These are phyloP conservation scores for Malania oleifera DNA, from an alignment of 164 flowering plant species.

Conservation along the genomic window DNA sequence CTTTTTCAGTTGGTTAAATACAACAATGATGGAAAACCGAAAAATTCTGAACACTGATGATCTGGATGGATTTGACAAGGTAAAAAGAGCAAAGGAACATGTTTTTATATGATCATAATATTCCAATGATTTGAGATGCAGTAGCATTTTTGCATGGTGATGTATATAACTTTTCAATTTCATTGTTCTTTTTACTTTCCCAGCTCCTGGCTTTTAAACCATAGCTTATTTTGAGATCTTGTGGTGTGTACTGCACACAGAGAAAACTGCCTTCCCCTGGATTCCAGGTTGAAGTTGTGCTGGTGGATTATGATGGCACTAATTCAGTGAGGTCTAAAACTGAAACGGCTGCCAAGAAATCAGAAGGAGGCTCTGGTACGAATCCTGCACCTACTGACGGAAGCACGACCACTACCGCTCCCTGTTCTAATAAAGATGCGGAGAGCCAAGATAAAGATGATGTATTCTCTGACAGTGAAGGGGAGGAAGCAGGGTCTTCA, in stretches of 20 bases:
- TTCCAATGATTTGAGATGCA: too few species aligned
- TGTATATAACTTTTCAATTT: background rate
- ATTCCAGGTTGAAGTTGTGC: conserved; percentile 88
- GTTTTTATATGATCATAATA: background rate
- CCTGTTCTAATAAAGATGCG: conserved; percentile 32
- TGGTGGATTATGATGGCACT: conserved; percentile 58
- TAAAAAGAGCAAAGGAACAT: conserved; percentile 16
- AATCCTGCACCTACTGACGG: conserved; percentile 26
- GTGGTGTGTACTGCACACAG: conserved; percentile 37
- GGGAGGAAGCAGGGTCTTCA: conserved; percentile 48
- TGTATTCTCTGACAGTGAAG: conserved; percentile 83
- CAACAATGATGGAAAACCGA: conserved; percentile 91
- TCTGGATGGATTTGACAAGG: conserved; percentile 97
- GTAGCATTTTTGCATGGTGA: background rate
- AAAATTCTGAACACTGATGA: conserved; percentile 65
- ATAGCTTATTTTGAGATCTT: background rate
- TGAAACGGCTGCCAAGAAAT: conserved; percentile 27
- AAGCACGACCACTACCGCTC: conserved; percentile 16
- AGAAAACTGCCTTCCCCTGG: conserved; percentile 98
- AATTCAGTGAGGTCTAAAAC: conserved; percentile 26
- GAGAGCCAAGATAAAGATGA: conserved; percentile 63
- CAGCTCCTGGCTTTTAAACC: conserved; percentile 1
- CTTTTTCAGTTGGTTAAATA: conserved; percentile 85
- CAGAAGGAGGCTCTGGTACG: conserved; percentile 42
- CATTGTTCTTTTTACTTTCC: background rate